A percentile compares a stretch with the other conserved stretches of the same genome.
Evolutionary conservation across 1,284 basidiomycete genomes (phyloP).

Genomic region (Sanghuangporus weigelae): DNA sequence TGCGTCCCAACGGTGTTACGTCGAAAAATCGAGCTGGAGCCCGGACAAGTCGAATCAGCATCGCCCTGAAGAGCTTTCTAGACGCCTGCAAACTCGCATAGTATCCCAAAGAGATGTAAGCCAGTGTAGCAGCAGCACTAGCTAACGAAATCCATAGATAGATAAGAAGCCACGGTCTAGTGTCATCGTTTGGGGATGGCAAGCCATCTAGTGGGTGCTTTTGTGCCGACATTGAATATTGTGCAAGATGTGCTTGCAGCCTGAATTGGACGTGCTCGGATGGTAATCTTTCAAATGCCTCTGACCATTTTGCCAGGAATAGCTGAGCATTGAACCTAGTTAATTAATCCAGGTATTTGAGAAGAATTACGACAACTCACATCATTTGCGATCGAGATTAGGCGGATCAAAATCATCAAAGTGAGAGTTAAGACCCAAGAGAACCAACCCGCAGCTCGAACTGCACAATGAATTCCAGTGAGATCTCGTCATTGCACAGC

Average conservation of each 20-base stretch:
- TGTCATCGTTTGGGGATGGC: constrained; percentile 51
- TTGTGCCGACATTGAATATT: constrained; percentile 28
- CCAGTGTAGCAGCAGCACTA: constrained; percentile 47
- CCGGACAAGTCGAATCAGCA: constrained; percentile 50
- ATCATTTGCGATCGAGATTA: constrained; percentile 54
- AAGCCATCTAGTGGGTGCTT: constrained; percentile 32
- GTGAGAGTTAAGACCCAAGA: constrained; percentile 50
- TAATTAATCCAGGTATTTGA: background rate
- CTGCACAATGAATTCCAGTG: constrained; percentile 43
- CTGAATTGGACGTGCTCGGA: background rate
- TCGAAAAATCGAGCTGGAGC: constrained; percentile 68
- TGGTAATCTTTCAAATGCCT: constrained; percentile 44
- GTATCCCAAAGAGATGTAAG: constrained; percentile 58
- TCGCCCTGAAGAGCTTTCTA: constrained; percentile 47
- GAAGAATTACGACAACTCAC: constrained; percentile 29
- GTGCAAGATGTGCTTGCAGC: constrained; percentile 23
- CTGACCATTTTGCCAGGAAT: constrained; percentile 61
- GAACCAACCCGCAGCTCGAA: constrained; percentile 52
- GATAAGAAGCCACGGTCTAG: constrained; percentile 61
- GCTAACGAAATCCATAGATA: constrained; percentile 57
- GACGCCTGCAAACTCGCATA: constrained; percentile 64
- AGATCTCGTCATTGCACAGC: background rate
- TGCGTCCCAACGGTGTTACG: constrained; percentile 63
- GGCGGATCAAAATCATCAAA: constrained; percentile 51
- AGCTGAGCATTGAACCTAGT: constrained; percentile 32